Conservation (phyloP, 352 stramenopile genomes). For the Globisporangium middletonii region DNA sequence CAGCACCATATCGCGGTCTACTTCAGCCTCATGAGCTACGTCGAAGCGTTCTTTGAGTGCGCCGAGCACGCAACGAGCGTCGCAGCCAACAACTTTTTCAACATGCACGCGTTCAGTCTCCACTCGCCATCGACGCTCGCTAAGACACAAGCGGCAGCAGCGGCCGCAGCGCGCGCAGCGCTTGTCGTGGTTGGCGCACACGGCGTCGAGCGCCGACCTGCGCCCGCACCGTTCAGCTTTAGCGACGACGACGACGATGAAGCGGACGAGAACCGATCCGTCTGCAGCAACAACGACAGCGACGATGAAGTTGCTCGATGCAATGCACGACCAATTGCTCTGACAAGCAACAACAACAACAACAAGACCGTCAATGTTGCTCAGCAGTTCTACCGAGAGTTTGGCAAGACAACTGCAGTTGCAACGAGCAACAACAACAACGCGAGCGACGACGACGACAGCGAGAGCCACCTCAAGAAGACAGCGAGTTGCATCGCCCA, state of each 20-base stretch:
- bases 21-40: slow-evolving; percentile 64
- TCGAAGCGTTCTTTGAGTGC: slow-evolving; percentile 63
- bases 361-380: slow-evolving; percentile 26
- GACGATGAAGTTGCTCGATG: neutral
- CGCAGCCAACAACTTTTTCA: neutral
- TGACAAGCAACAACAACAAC: slow-evolving; percentile 12
- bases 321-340: neutral
- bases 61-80: slow-evolving; percentile 18
- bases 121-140: slow-evolving; percentile 6
- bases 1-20: slow-evolving; percentile 62
- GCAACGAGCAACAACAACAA: slow-evolving; percentile 2
- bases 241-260: slow-evolving; percentile 1
- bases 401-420: slow-evolving; percentile 13
- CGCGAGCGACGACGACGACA: slow-evolving; percentile 30
- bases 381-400: slow-evolving; percentile 31
- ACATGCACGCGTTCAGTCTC: slow-evolving; percentile 6
- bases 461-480: slow-evolving; percentile 45
- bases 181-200: neutral
- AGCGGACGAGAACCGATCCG: neutral
- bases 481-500: slow-evolving; percentile 42
- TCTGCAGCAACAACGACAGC: neutral
- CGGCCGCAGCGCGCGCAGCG: slow-evolving; percentile 5
- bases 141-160: slow-evolving; percentile 8
- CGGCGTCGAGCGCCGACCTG: neutral
- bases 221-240: neutral